Conservation (phyloP, 257 asterid genomes). For the Nicotiana tomentosiformis region DNA sequence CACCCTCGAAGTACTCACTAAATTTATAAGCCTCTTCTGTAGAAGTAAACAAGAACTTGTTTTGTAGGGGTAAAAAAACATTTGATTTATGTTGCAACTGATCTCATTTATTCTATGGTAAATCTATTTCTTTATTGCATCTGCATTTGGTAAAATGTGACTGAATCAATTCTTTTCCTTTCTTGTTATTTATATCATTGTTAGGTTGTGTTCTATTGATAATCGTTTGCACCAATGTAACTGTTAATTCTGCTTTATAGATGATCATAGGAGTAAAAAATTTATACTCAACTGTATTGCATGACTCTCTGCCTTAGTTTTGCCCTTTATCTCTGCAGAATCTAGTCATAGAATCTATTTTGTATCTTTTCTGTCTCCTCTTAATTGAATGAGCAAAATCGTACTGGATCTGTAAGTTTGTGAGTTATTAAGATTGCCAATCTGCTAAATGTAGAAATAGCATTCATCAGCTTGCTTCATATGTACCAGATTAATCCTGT, state of each 20-base stretch:
- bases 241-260: neutral
- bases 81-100: neutral
- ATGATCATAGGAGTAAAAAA: neutral
- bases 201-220: no score
- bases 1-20: neutral
- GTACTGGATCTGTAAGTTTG: neutral
- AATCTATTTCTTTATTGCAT: neutral
- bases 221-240: neutral
- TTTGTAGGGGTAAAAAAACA: neutral
- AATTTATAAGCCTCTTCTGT: neutral
- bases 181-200: neutral
- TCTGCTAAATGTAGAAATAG: neutral
- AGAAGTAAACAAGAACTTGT: neutral
- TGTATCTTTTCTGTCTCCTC: neutral
- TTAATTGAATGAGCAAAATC: neutral
- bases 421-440: conserved; percentile 8
- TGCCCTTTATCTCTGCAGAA: neutral
- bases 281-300: neutral
- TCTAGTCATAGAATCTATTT: neutral
- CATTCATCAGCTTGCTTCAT: neutral
- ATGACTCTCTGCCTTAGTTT: neutral
- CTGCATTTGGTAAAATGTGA: neutral
- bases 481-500: conserved; percentile 10
- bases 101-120: neutral
- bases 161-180: neutral